These are phyloP conservation scores for Glycine latifolia DNA, from an alignment of 306 rosid species.

Conservation along the genomic window DNA sequence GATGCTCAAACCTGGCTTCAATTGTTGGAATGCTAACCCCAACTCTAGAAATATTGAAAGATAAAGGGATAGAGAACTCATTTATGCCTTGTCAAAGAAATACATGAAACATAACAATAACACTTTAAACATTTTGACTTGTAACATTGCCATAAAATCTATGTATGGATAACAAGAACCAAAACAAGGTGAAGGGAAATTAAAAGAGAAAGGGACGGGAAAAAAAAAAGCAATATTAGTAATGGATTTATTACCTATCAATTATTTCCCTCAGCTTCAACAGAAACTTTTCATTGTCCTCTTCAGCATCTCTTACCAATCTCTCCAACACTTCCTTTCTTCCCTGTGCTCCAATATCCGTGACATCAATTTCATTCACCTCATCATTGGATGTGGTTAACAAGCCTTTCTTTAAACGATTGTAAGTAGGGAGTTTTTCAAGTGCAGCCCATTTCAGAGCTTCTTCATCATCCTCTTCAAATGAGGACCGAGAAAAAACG, in stretches of 20 bases:
- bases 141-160: constrained; percentile 5
- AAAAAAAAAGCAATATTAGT: not conserved
- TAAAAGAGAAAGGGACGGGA: not conserved
- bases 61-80: not conserved
- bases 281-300: constrained; percentile 57
- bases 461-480: constrained; percentile 60
- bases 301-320: constrained; percentile 51
- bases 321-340: constrained; percentile 51
- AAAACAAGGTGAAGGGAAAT: not conserved
- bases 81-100: not conserved
- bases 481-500: constrained; percentile 56
- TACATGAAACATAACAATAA: constrained; percentile 9
- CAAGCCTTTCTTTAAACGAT: constrained; percentile 71
- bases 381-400: constrained; percentile 54
- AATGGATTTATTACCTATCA: constrained; percentile 56
- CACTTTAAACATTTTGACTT: not conserved
- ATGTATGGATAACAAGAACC: not conserved
- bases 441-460: constrained; percentile 81
- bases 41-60: no score
- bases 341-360: constrained; percentile 48
- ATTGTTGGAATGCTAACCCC: constrained; percentile 49
- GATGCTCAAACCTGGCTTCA: constrained; percentile 66
- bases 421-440: constrained; percentile 72
- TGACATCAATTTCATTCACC: constrained; percentile 60
- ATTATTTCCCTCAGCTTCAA: constrained; percentile 63